A percentile compares a stretch with the other conserved stretches of the same genome.
Evolutionary conservation across 2,329 filamentous ascomycete species (phyloP).

Genomic region (Calonectria pteridis): DNA sequence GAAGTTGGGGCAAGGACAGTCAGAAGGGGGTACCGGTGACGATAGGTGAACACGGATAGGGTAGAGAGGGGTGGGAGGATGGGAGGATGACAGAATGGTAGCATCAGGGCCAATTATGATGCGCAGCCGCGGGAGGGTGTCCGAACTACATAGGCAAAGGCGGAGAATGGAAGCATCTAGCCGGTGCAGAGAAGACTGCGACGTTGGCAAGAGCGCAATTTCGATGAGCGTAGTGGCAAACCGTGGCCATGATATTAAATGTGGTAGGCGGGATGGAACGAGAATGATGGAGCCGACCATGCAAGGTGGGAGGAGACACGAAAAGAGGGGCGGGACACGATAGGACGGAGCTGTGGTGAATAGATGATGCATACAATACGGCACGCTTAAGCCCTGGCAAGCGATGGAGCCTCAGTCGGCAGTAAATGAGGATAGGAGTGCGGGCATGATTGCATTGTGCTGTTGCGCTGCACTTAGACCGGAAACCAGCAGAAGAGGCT

Average conservation of each 20-base stretch:
- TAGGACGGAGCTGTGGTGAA: not conserved
- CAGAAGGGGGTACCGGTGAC: slow-evolving; percentile 16
- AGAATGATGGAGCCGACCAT: slow-evolving; percentile 6
- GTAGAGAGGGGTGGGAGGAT: slow-evolving; percentile 5
- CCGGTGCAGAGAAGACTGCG: not conserved
- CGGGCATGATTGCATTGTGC: not conserved
- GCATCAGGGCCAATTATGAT: slow-evolving; percentile 18
- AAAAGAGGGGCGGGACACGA: not conserved
- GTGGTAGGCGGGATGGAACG: slow-evolving; percentile 10
- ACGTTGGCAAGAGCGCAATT: not conserved
- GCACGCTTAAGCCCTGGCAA: not conserved
- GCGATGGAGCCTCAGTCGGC: not conserved
- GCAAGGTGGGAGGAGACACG: not conserved
- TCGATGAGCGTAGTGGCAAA: slow-evolving; percentile 5
- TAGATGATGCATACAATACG: slow-evolving; percentile 1
- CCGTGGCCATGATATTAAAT: slow-evolving; percentile 1
- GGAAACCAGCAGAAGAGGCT: slow-evolving; percentile 1
- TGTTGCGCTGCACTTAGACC: not conserved
- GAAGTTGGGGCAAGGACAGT: slow-evolving; percentile 2
- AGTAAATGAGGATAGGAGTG: not conserved
- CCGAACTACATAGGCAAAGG: slow-evolving; percentile 2
- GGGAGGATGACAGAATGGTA: slow-evolving; percentile 14
- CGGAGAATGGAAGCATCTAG: not conserved
- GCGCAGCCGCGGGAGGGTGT: slow-evolving; percentile 11
- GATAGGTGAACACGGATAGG: slow-evolving; percentile 8